Base-by-base conservation (phyloP, 179 eudicot species). In the Silene coronaria region DNA sequence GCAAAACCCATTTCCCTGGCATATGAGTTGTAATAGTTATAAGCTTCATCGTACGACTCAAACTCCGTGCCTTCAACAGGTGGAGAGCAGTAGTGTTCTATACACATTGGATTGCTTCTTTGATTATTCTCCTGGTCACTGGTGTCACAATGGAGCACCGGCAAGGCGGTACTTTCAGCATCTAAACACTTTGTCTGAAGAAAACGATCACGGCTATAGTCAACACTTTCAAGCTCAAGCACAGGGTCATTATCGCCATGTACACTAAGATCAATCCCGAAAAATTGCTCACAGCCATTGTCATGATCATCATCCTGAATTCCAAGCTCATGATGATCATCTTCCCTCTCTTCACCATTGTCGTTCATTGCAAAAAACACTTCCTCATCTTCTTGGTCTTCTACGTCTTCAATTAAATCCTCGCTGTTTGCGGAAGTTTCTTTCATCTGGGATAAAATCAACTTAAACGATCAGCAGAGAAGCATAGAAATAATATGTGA, bases 31-130 rank as follows among this genome's bases (percentile, higher is more conserved):
- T 89, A 89, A 51, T 87, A 89, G 65, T 86, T 86, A 75, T 89
- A 89, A 74, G 89, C 92, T 79, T 87, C 90, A 55, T 87, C 86
- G 55, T 89, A 87, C 4, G 89, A 87, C 59, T 86, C 87, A 60
- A 89, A 89, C 77, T 89, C 92, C 89, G 86, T 85, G 21, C 90
- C 88, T 61, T 67, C 86, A 24, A 77, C 81, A 9, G 90, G 92
- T n/a, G 84, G 82, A 71, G 80, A 82, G 76, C 79, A 84, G 78
- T 73, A 87, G 71, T 62, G 80, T 57, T 61, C 85, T 48, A 61
- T 11, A 17, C 71, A 38, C 21, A 55, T 26, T 53, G 48, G 74
- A 79, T 48, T 55, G 30, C 67, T 75, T 68, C 73, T 82, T 78
- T 59, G 77, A 30, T 38, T 72, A 51, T 48, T 76, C 74, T 55